Base-by-base conservation (phyloP, 495 filamentous ascomycete species). In the Penicillium atrosanguineum region DNA sequence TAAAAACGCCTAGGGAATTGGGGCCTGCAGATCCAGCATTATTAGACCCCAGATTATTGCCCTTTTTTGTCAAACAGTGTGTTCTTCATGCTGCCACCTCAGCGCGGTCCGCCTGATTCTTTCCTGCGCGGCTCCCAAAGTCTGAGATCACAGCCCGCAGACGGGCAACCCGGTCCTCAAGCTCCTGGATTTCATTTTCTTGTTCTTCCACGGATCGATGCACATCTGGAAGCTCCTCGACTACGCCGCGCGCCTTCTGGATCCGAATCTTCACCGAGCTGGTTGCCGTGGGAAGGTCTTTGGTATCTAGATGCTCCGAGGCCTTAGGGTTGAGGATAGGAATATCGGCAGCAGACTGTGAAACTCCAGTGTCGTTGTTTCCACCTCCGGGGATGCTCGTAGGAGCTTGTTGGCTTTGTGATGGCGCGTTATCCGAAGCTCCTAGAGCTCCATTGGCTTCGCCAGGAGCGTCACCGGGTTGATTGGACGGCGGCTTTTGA, bases 201-300 rank as follows among this genome's bases (percentile, higher is more conserved):
- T 96, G 91, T 63, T 96, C 90, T 43, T 79, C 73, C 2, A 90
- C 71, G n/a, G 74, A 80, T 46, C 89, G 79, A 12, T 83, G 73
- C 43, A 94, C 77, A 71, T 95, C 91, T 12, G 89, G 88, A 56
- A 97, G 72, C 48, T 71, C 72, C 52, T 82, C 77, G 12, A 96
- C 77, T 37, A 86, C 83, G 8, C 58, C 72, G 16, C 87, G 78
- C 44, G 92, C 93, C 57, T 84, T 87, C 63, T 89, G 86, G 48
- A 97, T 80, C 65, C 88, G 87, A 69, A 90, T 84, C 62, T 86
- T 88, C 55, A 98, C 73, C 15, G 79, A 78, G 53, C 87, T 87
- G 4, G 87, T 86, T 38, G 86, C 88, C 1, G 83, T 79, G 9
- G 85, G 81, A 20, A 97, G 81, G 55, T 92, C 85, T 69, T 96